Evolutionary conservation across 163 green algal genomes (phyloP), one percentile per base, ranked within the genome.

Genomic region (Scenedesmus sp.): DNA sequence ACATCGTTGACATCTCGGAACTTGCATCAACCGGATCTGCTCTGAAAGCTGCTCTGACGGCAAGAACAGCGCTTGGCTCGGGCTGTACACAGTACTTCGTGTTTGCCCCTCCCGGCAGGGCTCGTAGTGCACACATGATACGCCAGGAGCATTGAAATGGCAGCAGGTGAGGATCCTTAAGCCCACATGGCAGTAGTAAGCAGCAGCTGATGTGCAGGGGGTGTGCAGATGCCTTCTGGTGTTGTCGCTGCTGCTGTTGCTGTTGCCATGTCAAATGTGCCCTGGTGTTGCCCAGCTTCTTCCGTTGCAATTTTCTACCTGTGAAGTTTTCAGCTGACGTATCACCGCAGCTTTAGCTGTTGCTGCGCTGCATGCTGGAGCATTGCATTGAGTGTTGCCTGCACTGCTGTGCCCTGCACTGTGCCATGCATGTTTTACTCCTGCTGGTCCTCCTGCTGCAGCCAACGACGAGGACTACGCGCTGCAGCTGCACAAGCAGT

Each of bases 401-500:
- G 2, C 12, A 40, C 72, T 81, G n/a, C 22, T 42, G 33, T 26
- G 72, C 33, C 18, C 37, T 51, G 37, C 33, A 37, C 73, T 49
- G 35, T n/a, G 10, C 20, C 15, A 83, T 15, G 15, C 73, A 0
- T 10, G 22, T 53, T 46, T 18, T 22, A 13, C 35, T 49, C 12
- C 37, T 83, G 73, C 73, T 49, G 73, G 20, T 49, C 18, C 37
- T 30, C 13, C 73, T 76, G 37, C 37, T 49, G 51, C 82, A 76
- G 82, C 51, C 16, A 83, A 90, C 49, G 85, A 90, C 18, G 85
- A 90, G 68, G 85, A 90, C 49, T 85, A 79, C 12, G 85, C 81
- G 30, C 46, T 90, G 78, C 33, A 85, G 33, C 70, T 90, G 46
- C 85, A 90, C 65, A 90, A 85, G 46, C 85, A 90, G 85, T 72